Base-by-base conservation (phyloP, 2,329 filamentous ascomycete genomes). In the Xylaria sp. region DNA sequence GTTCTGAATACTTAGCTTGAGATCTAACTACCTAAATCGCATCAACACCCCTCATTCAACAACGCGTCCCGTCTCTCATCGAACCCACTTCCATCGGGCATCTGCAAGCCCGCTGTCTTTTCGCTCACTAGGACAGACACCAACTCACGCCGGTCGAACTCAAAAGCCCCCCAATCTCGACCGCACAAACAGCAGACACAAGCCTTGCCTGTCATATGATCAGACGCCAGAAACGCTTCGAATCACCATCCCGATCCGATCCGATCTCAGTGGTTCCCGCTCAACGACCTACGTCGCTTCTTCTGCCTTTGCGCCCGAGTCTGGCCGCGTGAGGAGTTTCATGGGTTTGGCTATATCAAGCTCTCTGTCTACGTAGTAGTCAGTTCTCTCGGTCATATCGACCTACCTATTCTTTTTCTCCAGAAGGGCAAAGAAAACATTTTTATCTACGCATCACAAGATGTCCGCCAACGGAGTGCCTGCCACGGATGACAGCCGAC, bases 401-500 rank as follows among this genome's bases (percentile, higher is more conserved):
- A 35, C 19, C 53, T 50, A 44, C 23, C 23, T 4, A 23, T 4
- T 23, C 23, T 18, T 54, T 39, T n/a, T 2, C 42, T 39, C 11
- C 18, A 39, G 54, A 19, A 54, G n/a, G 23, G 16, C 19, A n/a
- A n/a, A n/a, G n/a, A n/a, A n/a, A n/a, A n/a, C n/a, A n/a, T n/a
- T n/a, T n/a, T n/a, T n/a, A 3, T 23, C 49, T 34, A 13, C 16
- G 10, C 46, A 46, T 16, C 16, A 10, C 16, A 30, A 30, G 47
- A 71, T 71, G 69, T 52, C 66, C 19, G 67, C 66, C 42, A 64
- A 61, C 63, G 65, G 63, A 34, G 54, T 63, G 35, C 54, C 65
- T 23, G 37, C 65, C n/a, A 66, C 68, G 8, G 62, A 66, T 53
- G 69, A 71, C 54, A 66, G 66, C 42, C 65, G 84, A 64, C 81